Base-by-base conservation (phyloP, 164 flowering plant species). In the Euptelea pleiosperma region DNA sequence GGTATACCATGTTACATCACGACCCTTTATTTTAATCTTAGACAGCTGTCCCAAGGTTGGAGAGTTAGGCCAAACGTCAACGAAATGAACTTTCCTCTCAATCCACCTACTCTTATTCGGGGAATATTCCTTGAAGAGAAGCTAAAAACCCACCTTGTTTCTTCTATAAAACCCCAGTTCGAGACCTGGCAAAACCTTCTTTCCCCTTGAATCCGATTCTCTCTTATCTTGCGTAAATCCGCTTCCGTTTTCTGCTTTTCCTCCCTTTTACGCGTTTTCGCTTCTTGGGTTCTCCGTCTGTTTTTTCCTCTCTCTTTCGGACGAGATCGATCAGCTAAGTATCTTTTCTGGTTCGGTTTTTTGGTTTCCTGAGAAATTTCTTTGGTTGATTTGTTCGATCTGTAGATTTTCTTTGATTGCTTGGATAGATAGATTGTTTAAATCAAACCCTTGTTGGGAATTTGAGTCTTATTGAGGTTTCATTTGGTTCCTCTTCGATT, bases 321-420 rank as follows among this genome's bases (percentile, higher is more conserved):
- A 6, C 14, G 48, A 49, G 22, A 39, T 51, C 37, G 56, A 29
- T 60, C 28, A 22, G 56, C 30, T 39, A 50, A 42, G 58, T 62
- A 33, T 35, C 19, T 35, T 18, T 18, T 41, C 10, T n/a, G 7
- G 30, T 12, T 29, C 29, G n/a, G 29, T 11, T 35, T 22, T 39
- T 6, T 12, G 18, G 7, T 29, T 46, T 12, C 6, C 5, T 25
- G 24, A 10, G 24, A 0, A 3, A 14, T 28, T 10, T 34, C 2
- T 9, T 62, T 35, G 19, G 19, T 42, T 49, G 57, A 24, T 35
- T 25, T 14, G 19, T 35, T 43, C 21, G 46, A 45, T 44, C 14
- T 40, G 8, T 14, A 28, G 45, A 33, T n/a, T 22, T 22, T 10
- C 2, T 29, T 21, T 21, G 26, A 19, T 29, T 44, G 30, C 8